A percentile compares a stretch with the other conserved stretches of the same genome.
Evolutionary conservation across 2,329 filamentous ascomycete species (phyloP).

Genomic region (Periconia sp.): DNA sequence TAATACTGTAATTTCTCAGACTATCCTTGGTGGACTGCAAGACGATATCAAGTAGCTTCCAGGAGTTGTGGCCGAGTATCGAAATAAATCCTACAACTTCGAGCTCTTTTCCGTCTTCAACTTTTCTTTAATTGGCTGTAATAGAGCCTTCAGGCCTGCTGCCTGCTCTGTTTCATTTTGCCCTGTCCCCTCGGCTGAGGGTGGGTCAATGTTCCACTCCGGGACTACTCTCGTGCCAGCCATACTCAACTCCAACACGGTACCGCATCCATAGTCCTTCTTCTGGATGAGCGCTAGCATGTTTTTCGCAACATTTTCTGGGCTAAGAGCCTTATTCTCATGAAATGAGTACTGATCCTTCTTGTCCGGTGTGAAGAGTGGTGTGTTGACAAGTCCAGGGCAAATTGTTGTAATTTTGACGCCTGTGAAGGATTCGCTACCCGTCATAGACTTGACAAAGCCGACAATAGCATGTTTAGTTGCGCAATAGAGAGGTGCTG

Average conservation of each 20-base stretch:
- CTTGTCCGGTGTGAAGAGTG: conserved; percentile 30
- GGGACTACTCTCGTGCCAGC: conserved; percentile 28
- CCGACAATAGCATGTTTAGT: conserved; percentile 41
- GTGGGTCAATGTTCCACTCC: conserved; percentile 34
- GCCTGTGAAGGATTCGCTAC: conserved; percentile 32
- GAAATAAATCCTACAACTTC: too few relatives aligned
- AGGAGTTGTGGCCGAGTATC: too few relatives aligned
- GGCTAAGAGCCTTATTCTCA: conserved; percentile 16
- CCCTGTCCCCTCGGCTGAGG: conserved; percentile 25
- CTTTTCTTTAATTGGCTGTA: conserved; percentile 26
- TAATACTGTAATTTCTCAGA: too few relatives aligned
- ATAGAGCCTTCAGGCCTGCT: conserved; percentile 20
- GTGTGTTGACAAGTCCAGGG: conserved; percentile 32
- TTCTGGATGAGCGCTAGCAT: conserved; percentile 34
- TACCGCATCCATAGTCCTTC: conserved; percentile 34
- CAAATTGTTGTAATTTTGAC: conserved; percentile 39
- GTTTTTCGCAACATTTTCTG: conserved; percentile 27
- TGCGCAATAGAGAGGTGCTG: conserved; percentile 36
- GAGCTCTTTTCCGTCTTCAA: conserved; percentile 21
- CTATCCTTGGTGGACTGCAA: too few relatives aligned
- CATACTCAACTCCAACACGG: conserved; percentile 28
- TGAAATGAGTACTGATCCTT: conserved; percentile 26
- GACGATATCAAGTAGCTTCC: too few relatives aligned
- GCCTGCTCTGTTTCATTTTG: conserved; percentile 20
- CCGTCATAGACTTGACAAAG: conserved; percentile 36